Evolutionary conservation across 2,329 filamentous ascomycete species (phyloP), one percentile per base, ranked within the genome.

Genomic region (Ceratocystis eucalypticola): DNA sequence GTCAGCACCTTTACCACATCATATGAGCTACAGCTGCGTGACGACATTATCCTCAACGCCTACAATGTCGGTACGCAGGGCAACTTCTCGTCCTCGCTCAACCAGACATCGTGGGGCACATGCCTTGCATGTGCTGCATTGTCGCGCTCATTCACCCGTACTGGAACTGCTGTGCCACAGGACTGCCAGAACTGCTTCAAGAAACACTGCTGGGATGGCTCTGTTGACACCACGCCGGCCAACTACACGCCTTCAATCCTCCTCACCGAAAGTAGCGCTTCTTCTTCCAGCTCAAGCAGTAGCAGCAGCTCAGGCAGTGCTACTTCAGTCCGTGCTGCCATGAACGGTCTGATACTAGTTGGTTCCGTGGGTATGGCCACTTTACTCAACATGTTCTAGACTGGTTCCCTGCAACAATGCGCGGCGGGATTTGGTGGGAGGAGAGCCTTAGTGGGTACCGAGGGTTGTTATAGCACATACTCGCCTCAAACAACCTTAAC

Each of bases 141-240:
- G 17, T 84, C 82, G 65, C 84, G 93, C 69, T 91, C 87, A 70
- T 83, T 94, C 70, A 80, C 84, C 68, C 82, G 90, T 62, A 93
- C 89, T 0, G 79, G 80, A 20, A 88, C 87, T 0, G 69, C 77
- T 0, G 80, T 92, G 1, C 93, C 93, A 0, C 79, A 82, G 0
- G 84, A 83, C 8, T 99, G 94, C 77, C 79, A 77, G 55, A 72
- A 80, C 62, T 99, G 94, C 77, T 97, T 96, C 75, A 70, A 79
- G 12, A 76, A 79, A 22, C 96, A 96, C 78, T 99, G 94, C 82
- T 99, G 94, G 94, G 84, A 96, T 74, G 94, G 94, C n/a, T 89
- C 83, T 28, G n/a, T 57, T 45, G 62, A 65, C 50, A 64, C 44
- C 53, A 65, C 66, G 45, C 45, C 55, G 6, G 66, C 61, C 30